These are phyloP conservation scores for Penicillium simplicissimum DNA, from an alignment of 495 filamentous ascomycete genomes.

Conservation along the genomic window DNA sequence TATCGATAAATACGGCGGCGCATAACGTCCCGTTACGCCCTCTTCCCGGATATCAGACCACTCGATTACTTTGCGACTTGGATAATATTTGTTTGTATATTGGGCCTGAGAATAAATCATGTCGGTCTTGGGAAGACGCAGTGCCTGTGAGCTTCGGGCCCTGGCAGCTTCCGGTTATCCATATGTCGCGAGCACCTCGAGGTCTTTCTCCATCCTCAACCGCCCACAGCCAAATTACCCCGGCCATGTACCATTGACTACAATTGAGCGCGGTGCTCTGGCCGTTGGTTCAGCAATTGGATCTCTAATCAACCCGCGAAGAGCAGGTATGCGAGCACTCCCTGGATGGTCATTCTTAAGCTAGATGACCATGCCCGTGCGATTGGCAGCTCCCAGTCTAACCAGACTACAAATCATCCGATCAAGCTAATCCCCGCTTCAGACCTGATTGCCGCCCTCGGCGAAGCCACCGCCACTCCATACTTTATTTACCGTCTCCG, in stretches of 20 bases:
- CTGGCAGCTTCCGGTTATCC: slow-evolving; percentile 14
- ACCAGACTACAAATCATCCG: neutral
- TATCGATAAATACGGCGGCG: slow-evolving; percentile 31
- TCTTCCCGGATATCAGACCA: slow-evolving; percentile 34
- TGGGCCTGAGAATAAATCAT: slow-evolving; percentile 24
- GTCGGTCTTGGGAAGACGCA: slow-evolving; percentile 33
- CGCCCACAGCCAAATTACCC: slow-evolving; percentile 76
- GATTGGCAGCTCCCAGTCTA: neutral
- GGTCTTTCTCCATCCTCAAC: slow-evolving; percentile 72
- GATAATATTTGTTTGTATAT: neutral
- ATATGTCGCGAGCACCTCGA: slow-evolving; percentile 16
- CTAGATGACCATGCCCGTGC: neutral
- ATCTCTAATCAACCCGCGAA: slow-evolving; percentile 75
- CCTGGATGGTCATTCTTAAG: neutral
- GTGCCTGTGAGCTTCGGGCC: slow-evolving; percentile 24
- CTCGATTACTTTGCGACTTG: slow-evolving; percentile 5
- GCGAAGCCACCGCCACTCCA: slow-evolving; percentile 90
- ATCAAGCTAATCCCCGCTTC: slow-evolving; percentile 1
- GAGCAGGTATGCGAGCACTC: slow-evolving; percentile 57
- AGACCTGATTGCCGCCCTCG: slow-evolving; percentile 93
- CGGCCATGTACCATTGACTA: slow-evolving; percentile 86
- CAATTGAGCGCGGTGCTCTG: slow-evolving; percentile 71
- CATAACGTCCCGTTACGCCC: slow-evolving; percentile 21
- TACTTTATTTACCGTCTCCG: slow-evolving; percentile 94
- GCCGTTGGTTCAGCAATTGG: slow-evolving; percentile 81